Base-by-base conservation (phyloP, 192 early-diverging fungal genomes). In the Entomortierella beljakovae region DNA sequence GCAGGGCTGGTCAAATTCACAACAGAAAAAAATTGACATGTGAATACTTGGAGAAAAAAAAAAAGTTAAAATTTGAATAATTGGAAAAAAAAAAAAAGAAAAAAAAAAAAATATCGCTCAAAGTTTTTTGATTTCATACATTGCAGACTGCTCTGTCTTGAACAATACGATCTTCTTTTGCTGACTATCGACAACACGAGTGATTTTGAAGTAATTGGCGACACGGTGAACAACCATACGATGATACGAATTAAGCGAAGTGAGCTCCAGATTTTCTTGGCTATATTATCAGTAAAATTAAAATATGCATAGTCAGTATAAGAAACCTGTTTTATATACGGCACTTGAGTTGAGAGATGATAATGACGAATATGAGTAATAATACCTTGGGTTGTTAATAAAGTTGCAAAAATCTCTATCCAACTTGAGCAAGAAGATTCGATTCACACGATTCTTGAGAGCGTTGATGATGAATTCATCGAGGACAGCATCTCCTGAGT, bases 211-310 rank as follows among this genome's bases (percentile, higher is more conserved):
- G 70, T 92, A 89, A 31, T 87, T 84, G 26, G 91, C 92, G 15
- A 92, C 82, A 22, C 88, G 84, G 76, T 94, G 92, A n/a, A 90
- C 81, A 34, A 94, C 84, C 68, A 91, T 83, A 9, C 92, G 83
- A 57, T 94, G 90, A 71, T 94, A 94, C 2, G 90, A 91, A 69
- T 94, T 94, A 82, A 94, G 87, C 22, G 70, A 68, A 13, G 90
- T 87, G 61, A 90, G 89, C 57, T 88, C 87, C 23, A 94, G 72
- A 32, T 87, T 73, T 22, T 77, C 81, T 49, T 82, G 85, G 54
- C 90, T 92, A 43, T 4, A 48, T 4, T 43, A 32, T 3, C 29
- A 53, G 62, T n/a, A 54, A 58, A 46, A 20, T 22, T 23, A 22
- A 3, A 37, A 13, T 34, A 10, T 32, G 15, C 7, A 49, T 11